Base-by-base conservation (phyloP, 2,329 filamentous ascomycete species). In the Trichophyton simii region DNA sequence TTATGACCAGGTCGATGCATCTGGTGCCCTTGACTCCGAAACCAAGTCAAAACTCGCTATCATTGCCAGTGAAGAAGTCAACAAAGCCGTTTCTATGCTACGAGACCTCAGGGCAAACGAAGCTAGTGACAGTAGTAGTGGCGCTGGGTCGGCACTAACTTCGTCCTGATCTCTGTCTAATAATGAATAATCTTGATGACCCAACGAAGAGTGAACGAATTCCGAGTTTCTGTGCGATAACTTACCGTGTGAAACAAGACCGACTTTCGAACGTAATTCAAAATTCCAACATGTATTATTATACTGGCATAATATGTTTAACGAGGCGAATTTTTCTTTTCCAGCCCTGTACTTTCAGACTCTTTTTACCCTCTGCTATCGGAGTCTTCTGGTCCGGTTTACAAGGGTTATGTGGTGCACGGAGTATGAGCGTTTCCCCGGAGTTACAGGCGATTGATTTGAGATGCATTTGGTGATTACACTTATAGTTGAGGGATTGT, bases 61-160 rank as follows among this genome's bases (percentile, higher is more conserved):
- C 67, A 81, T 89, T 68, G 91, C 91, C 13, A 83, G 80, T 18
- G 82, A 85, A 52, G 91, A 96, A 75, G 92, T 96, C 3, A 83
- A 85, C 63, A 84, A 81, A 67, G 90, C 90, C 15, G 79, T 96
- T 59, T 80, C 71, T 28, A 61, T 64, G 13, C 64, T 76, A 25
- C 68, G 66, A 58, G 67, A 68, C 38, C 64, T 63, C 22, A 65
- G 63, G 57, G n/a, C 54, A 3, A 62, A 61, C 54, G 63, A 65
- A 60, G 54, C 61, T 22, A 63, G 62, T 57, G 63, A 65, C n/a
- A 66, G 57, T 18, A 66, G 57, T 18, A 61, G 63, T 55, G 58
- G 61, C 31, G 62, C 55, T 22, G 59, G 58, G 25, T 63, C 50
- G 13, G 50, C 50, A 4, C 50, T 55, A 8, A 13, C 31, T 55